A percentile compares a stretch with the other conserved stretches of the same genome.
These are phyloP conservation scores for Pythium pyrilobum DNA, from an alignment of 352 stramenopile species.

Conservation along the genomic window DNA sequence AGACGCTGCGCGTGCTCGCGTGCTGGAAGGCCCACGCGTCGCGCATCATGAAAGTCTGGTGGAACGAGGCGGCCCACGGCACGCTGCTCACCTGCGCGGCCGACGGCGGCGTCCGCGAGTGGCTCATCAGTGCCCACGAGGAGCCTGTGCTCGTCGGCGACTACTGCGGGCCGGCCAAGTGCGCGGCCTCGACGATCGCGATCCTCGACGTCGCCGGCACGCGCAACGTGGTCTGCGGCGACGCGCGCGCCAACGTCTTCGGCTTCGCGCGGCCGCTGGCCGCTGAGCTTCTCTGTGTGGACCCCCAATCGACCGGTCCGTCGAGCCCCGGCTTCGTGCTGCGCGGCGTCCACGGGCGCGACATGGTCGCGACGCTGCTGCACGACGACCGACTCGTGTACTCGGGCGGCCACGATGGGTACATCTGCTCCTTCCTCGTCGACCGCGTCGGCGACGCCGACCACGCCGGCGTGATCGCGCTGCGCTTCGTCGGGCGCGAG, in stretches of 20 bases:
- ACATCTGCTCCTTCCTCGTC: constrained; percentile 59
- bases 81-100: constrained; percentile 58
- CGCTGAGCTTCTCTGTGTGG: too few relatives aligned
- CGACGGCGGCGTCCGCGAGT: constrained; percentile 60
- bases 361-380: constrained; percentile 61
- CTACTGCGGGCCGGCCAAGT: constrained; percentile 59
- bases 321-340: constrained; percentile 27
- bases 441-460: constrained; percentile 10
- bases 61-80: constrained; percentile 25
- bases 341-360: constrained; percentile 53
- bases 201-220: constrained; percentile 36
- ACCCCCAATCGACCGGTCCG: background rate
- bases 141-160: constrained; percentile 31
- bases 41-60: constrained; percentile 75
- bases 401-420: constrained; percentile 78
- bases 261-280: constrained; percentile 39
- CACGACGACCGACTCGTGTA: constrained; percentile 27
- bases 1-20: constrained; percentile 22
- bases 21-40: constrained; percentile 49
- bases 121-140: constrained; percentile 16
- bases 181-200: constrained; percentile 39
- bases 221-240: constrained; percentile 60
- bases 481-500: constrained; percentile 44
- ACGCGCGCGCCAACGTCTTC: constrained; percentile 69
- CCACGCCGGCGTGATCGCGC: constrained; percentile 25